Evolutionary conservation across 1,284 basidiomycete genomes (phyloP).

Genomic region (Dichomitus squalens): DNA sequence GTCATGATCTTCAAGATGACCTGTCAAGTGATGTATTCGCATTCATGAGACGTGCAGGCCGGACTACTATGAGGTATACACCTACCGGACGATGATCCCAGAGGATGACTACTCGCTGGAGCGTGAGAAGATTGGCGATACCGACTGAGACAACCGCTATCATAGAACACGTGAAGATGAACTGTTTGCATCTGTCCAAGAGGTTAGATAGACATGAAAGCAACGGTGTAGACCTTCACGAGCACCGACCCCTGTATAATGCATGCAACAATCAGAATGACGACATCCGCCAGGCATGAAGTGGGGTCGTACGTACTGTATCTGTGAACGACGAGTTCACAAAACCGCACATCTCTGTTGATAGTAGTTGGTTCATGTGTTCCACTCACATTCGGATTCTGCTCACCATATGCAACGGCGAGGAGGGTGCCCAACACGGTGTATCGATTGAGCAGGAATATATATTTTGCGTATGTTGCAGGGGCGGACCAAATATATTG

Average conservation of each 20-base stretch:
- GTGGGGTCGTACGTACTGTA: slow-evolving; percentile 16
- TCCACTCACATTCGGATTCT: no score
- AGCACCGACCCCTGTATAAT: slow-evolving; percentile 7
- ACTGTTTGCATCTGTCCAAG: slow-evolving; percentile 28
- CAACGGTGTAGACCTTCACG: background rate
- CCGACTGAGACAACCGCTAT: slow-evolving; percentile 31
- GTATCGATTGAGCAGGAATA: slow-evolving; percentile 52
- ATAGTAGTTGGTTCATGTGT: background rate
- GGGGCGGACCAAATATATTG: slow-evolving; percentile 47
- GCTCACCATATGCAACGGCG: slow-evolving; percentile 41
- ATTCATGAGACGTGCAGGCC: background rate
- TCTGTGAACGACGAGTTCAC: slow-evolving; percentile 24
- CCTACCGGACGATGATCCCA: slow-evolving; percentile 34
- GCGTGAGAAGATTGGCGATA: slow-evolving; percentile 34
- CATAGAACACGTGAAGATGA: slow-evolving; percentile 29
- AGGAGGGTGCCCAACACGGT: slow-evolving; percentile 42
- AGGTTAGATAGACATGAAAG: background rate
- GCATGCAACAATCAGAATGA: background rate
- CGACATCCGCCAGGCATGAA: background rate
- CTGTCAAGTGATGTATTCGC: slow-evolving; percentile 11
- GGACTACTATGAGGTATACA: background rate
- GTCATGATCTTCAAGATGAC: slow-evolving; percentile 30
- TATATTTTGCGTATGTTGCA: slow-evolving; percentile 41
- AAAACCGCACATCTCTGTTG: slow-evolving; percentile 32
- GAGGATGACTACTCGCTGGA: slow-evolving; percentile 33